A percentile compares a stretch with the other conserved stretches of the same genome.
Conservation (phyloP, 495 filamentous ascomycete genomes). For the Penicillium canescens region DNA sequence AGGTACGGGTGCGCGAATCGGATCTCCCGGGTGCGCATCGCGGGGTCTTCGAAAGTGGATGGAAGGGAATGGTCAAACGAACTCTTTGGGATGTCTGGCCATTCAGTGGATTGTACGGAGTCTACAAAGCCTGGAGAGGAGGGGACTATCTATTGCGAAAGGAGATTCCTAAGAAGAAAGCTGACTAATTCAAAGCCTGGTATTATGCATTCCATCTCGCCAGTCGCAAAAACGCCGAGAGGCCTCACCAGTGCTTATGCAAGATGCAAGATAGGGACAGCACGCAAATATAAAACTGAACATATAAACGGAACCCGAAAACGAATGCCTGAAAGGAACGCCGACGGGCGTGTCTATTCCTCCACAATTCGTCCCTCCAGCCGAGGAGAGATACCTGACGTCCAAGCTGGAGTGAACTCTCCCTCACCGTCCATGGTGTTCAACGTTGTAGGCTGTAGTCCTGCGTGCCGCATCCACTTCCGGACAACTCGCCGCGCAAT, state of each 20-base stretch:
- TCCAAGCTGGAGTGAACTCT: constrained; percentile 69
- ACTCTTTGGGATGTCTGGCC: constrained; percentile 24
- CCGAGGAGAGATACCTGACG: constrained; percentile 70
- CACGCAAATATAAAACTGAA: neutral
- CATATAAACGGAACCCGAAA: neutral
- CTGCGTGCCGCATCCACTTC: constrained; percentile 75
- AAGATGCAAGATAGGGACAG: constrained; percentile 3
- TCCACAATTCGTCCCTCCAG: constrained; percentile 73
- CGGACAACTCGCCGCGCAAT: constrained; percentile 61
- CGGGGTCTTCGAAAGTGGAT: constrained; percentile 12
- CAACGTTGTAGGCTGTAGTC: constrained; percentile 45
- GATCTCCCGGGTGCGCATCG: constrained; percentile 14
- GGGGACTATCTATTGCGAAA: constrained; percentile 24
- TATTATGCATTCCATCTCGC: neutral
- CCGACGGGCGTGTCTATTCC: constrained; percentile 17
- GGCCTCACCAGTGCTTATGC: neutral
- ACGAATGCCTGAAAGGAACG: neutral
- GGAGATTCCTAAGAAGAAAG: constrained; percentile 5
- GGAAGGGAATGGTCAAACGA: constrained; percentile 16
- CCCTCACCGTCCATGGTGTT: constrained; percentile 47
- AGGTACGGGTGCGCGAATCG: constrained; percentile 42
- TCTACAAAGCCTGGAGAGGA: constrained; percentile 25
- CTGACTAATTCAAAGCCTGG: neutral
- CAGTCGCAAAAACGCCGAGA: neutral
- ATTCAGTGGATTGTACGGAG: constrained; percentile 24